phyloP scores from a whole-genome alignment of 2,329 filamentous ascomycete species.

The Botrytis hyacinthi region DNA sequence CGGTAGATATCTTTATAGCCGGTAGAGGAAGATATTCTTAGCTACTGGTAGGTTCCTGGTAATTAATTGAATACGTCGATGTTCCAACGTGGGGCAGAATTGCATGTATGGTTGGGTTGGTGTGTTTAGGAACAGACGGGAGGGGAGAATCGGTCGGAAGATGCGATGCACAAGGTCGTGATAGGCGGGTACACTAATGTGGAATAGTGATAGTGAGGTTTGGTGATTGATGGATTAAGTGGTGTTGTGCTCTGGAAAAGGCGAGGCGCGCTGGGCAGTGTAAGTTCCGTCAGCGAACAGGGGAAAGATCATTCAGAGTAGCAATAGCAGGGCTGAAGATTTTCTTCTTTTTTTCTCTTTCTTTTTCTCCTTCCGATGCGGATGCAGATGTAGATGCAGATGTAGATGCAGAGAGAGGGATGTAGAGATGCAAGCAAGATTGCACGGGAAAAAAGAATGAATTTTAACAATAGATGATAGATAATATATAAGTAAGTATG shows the following conservation, averaged over 20 bases:
- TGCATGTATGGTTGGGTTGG: background rate
- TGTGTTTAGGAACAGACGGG: background rate
- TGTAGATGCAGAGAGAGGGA: background rate
- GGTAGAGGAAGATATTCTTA: background rate
- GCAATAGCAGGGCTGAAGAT: slow-evolving; percentile 18
- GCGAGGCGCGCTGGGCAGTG: slow-evolving; percentile 3
- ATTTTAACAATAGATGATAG: background rate
- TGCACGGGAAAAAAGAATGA: background rate
- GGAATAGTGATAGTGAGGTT: background rate
- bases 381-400: background rate
- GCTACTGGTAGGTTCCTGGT: background rate
- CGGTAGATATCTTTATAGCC: slow-evolving; percentile 18
- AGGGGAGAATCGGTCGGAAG: slow-evolving; percentile 12
- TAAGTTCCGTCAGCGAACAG: slow-evolving; percentile 2
- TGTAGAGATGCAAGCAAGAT: background rate
- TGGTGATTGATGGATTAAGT: background rate
- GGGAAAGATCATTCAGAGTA: slow-evolving; percentile 8
- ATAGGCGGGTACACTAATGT: background rate
- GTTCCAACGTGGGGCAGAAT: slow-evolving; percentile 4
- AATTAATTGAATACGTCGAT: background rate
- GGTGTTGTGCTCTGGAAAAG: background rate
- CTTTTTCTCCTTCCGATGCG: background rate
- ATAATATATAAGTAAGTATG: background rate
- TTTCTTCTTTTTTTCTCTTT: background rate
- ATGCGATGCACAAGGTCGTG: slow-evolving; percentile 10